phyloP scores from a whole-genome alignment of 768 basidiomycete species.

The Rubroboletus pulcherrimus region DNA sequence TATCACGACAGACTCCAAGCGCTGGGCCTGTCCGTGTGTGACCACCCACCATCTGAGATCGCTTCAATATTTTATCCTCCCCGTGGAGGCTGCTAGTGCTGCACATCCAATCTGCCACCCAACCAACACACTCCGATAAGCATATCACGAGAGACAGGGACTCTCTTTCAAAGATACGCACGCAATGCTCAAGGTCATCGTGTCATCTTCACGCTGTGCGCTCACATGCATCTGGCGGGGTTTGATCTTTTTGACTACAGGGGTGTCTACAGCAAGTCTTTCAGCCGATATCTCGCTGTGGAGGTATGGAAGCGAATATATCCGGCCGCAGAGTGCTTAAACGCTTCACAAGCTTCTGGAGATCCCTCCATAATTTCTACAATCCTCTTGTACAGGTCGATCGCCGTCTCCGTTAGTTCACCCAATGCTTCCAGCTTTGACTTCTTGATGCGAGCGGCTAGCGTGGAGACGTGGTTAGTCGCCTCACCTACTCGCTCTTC shows the following conservation, averaged over 20 bases:
- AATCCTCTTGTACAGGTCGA: conserved; percentile 21
- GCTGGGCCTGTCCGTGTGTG: no score
- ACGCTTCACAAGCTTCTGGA: conserved; percentile 17
- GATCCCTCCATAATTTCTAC: conserved; percentile 21
- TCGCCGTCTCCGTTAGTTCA: conserved; percentile 11
- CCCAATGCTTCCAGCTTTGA: conserved; percentile 28
- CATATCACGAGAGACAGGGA: no score
- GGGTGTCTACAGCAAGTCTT: conserved; percentile 10
- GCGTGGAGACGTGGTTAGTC: conserved; percentile 31
- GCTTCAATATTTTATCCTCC: no score
- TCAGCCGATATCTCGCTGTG: conserved; percentile 19
- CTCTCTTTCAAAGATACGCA: no score
- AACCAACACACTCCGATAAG: no score
- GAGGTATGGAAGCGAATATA: conserved; percentile 30
- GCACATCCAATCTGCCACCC: no score
- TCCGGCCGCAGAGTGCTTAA: conserved; percentile 13
- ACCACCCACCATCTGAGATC: no score
- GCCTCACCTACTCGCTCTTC: conserved; percentile 36
- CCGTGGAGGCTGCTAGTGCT: no score
- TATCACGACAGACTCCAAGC: no score
- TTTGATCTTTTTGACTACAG: not conserved
- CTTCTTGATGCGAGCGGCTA: conserved; percentile 21
- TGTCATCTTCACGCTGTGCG: no score
- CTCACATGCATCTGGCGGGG: not conserved
- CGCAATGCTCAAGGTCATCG: no score